phyloP scores from a whole-genome alignment of 1,284 basidiomycete species.

The Leccinum griseonigrum region DNA sequence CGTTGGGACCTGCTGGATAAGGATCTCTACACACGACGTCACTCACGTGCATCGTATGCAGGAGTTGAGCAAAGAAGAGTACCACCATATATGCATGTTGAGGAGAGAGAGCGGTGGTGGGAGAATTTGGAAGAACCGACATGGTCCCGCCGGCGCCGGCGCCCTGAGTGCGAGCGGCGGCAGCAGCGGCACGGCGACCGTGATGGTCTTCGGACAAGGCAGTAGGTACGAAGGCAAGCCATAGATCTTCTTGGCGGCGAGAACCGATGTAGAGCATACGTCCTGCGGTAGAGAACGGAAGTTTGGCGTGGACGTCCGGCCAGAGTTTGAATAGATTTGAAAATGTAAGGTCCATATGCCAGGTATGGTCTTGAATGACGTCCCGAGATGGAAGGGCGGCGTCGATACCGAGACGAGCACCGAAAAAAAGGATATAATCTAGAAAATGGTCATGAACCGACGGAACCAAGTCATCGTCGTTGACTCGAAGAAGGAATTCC shows the following conservation, averaged over 20 bases:
- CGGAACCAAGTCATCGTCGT: not conserved
- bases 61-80: conserved; percentile 7
- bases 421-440: conserved; percentile 4
- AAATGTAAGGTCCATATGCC: conserved; percentile 6
- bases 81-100: not conserved
- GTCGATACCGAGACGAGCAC: not conserved
- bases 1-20: not conserved
- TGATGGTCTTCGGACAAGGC: not conserved
- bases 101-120: not conserved
- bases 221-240: conserved; percentile 3
- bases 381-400: not conserved
- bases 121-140: no score
- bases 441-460: not conserved
- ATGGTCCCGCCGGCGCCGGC: no score
- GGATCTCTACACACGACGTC: not conserved
- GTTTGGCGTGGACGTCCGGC: not conserved
- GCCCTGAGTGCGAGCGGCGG: no score
- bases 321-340: conserved; percentile 1
- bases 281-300: conserved; percentile 3
- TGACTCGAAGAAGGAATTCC: no score
- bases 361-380: not conserved
- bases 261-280: conserved; percentile 5
- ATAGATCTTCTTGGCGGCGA: conserved; percentile 3
- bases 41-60: not conserved
- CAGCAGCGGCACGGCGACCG: not conserved